A percentile compares a stretch with the other conserved stretches of the same genome.
Conservation (phyloP, 1,284 basidiomycete species). For the Pyrrhoderma noxium region DNA sequence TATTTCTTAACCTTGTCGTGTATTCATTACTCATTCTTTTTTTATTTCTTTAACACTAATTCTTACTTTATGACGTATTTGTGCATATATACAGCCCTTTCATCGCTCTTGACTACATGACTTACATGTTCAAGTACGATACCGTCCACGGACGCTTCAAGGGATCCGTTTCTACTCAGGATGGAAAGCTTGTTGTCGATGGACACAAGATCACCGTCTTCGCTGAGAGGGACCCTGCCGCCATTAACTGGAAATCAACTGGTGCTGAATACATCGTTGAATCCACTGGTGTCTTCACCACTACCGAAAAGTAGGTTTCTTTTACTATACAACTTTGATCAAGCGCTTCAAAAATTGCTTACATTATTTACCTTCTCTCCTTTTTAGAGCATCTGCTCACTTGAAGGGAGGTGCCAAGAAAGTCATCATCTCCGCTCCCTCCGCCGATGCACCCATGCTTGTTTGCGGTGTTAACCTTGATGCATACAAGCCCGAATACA, state of each 20-base stretch:
- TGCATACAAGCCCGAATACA: conserved; percentile 85
- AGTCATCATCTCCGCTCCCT: conserved; percentile 99
- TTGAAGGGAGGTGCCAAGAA: conserved; percentile 99
- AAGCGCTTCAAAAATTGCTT: neutral
- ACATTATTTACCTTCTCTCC: neutral
- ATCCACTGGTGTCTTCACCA: conserved; percentile 99
- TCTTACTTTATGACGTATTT: conserved; percentile 1
- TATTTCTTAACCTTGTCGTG: neutral
- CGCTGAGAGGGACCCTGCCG: conserved; percentile 81
- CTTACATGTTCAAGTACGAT: conserved; percentile 99
- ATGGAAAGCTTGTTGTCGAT: conserved; percentile 87
- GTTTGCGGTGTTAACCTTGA: conserved; percentile 97
- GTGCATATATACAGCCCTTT: conserved; percentile 58
- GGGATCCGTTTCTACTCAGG: conserved; percentile 76
- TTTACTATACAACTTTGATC: conserved; percentile 3
- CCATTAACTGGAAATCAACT: conserved; percentile 77
- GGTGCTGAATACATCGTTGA: conserved; percentile 96
- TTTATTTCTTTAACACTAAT: conserved; percentile 15
- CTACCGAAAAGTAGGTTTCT: conserved; percentile 64
- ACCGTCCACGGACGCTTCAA: conserved; percentile 96
- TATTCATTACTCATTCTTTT: conserved; percentile 8
- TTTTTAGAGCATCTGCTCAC: conserved; percentile 77
- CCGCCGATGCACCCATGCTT: conserved; percentile 97
- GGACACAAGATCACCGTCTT: conserved; percentile 78
- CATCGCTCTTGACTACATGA: conserved; percentile 95